These are phyloP conservation scores for Trypanosoma lewisi DNA, from an alignment of 208 protist species.

Conservation along the genomic window DNA sequence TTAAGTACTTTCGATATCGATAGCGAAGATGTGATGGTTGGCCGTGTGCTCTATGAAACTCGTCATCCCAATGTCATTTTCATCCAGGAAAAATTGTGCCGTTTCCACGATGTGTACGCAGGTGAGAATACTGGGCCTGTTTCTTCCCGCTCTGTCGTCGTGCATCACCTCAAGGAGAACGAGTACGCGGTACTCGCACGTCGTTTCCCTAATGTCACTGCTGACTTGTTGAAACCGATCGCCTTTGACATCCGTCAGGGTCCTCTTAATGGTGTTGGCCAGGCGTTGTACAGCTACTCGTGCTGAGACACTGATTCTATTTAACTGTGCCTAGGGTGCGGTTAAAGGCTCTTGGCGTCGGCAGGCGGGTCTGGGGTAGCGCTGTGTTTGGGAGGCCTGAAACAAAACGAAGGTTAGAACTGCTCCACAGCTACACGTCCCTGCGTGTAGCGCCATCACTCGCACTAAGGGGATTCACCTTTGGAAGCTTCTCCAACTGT, in stretches of 20 bases:
- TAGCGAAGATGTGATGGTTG: constrained; percentile 21
- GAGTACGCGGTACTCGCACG: constrained; percentile 8
- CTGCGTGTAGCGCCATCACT: too few species aligned
- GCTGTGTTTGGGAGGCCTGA: too few species aligned
- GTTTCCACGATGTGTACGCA: constrained; percentile 18
- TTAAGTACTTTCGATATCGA: constrained; percentile 11
- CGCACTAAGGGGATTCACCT: too few species aligned
- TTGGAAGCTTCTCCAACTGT: too few species aligned
- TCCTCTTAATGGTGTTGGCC: constrained; percentile 2
- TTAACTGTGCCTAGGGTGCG: too few species aligned
- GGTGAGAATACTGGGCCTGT: constrained; percentile 11
- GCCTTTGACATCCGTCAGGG: background rate
- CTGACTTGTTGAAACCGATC: background rate
- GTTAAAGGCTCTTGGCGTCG: too few species aligned
- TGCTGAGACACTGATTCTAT: background rate
- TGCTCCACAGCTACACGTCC: too few species aligned
- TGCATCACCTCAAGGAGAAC: constrained; percentile 11
- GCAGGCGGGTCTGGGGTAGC: too few species aligned
- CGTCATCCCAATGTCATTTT: constrained; percentile 5
- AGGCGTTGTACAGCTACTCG: background rate
- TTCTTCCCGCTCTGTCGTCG: constrained; percentile 2
- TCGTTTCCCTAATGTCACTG: background rate
- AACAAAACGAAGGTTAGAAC: too few species aligned
- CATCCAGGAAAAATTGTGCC: constrained; percentile 9
- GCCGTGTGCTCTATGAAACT: constrained; percentile 18